phyloP scores from a whole-genome alignment of 2,329 filamentous ascomycete genomes.

The Uncinocarpus reesii region DNA sequence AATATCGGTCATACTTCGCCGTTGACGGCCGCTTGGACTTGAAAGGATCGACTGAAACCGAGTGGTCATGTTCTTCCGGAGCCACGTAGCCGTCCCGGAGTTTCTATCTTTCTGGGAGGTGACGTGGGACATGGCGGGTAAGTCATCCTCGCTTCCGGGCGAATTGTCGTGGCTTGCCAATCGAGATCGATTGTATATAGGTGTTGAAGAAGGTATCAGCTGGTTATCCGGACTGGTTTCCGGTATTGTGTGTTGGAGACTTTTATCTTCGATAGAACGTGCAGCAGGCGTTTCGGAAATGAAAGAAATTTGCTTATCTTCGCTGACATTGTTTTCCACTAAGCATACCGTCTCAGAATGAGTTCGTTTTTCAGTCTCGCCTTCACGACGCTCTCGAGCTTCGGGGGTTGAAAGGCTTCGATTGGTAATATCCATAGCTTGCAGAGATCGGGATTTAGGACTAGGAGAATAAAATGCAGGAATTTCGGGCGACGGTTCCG shows the following conservation, averaged over 20 bases:
- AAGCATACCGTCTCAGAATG: background rate
- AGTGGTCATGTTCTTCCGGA: conserved; percentile 7
- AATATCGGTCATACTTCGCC: conserved; percentile 34
- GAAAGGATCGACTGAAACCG: conserved; percentile 24
- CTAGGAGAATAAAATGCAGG: background rate
- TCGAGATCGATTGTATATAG: background rate
- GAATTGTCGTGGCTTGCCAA: background rate
- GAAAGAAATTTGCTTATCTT: conserved; percentile 31
- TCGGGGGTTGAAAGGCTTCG: background rate
- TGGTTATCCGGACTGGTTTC: conserved; percentile 26
- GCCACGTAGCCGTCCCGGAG: background rate
- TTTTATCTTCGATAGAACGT: conserved; percentile 16
- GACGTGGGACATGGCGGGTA: conserved; percentile 3
- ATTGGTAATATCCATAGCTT: background rate
- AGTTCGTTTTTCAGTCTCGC: background rate
- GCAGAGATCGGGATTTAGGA: background rate
- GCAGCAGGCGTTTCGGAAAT: conserved; percentile 34
- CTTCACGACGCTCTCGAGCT: background rate
- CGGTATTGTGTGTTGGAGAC: conserved; percentile 23
- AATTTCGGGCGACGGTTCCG: background rate
- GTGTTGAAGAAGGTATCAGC: conserved; percentile 8
- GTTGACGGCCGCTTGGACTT: conserved; percentile 31
- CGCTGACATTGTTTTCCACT: conserved; percentile 10
- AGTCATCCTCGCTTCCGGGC: conserved; percentile 4
- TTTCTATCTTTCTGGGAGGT: conserved; percentile 2